Conservation (phyloP, 176 grass and related monocot species). For the Typha latifolia region DNA sequence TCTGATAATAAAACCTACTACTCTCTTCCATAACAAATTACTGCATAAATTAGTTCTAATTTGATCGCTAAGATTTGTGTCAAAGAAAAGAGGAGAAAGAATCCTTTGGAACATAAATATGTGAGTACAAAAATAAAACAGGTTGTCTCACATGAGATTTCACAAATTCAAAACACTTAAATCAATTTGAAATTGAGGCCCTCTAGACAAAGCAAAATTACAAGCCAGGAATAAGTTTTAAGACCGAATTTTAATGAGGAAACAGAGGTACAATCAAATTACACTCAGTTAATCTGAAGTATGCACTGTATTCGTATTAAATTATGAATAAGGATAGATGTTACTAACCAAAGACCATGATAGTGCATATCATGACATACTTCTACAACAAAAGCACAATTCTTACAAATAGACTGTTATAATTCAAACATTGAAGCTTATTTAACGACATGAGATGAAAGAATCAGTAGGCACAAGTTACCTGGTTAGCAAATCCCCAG, state of each 20-base stretch:
- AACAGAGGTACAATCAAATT: neutral
- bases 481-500: slow-evolving; percentile 93
- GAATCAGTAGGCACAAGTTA: neutral
- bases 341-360: neutral
- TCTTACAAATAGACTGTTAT: neutral
- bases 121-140: too few species aligned
- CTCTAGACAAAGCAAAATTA: too few species aligned
- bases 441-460: neutral
- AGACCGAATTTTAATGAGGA: neutral
- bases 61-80: too few species aligned
- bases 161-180: too few species aligned
- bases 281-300: neutral
- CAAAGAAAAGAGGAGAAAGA: too few species aligned
- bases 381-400: neutral
- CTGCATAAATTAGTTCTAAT: too few species aligned
- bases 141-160: too few species aligned
- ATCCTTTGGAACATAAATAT: too few species aligned
- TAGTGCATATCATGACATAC: neutral
- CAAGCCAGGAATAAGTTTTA: too few species aligned
- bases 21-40: neutral
- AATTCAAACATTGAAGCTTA: too few species aligned
- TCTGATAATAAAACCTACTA: neutral
- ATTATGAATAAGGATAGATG: neutral
- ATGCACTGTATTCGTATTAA: neutral
- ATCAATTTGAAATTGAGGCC: too few species aligned